Evolutionary conservation across 805 yeast genomes (phyloP).

Genomic region (Kazachstania taianensis): DNA sequence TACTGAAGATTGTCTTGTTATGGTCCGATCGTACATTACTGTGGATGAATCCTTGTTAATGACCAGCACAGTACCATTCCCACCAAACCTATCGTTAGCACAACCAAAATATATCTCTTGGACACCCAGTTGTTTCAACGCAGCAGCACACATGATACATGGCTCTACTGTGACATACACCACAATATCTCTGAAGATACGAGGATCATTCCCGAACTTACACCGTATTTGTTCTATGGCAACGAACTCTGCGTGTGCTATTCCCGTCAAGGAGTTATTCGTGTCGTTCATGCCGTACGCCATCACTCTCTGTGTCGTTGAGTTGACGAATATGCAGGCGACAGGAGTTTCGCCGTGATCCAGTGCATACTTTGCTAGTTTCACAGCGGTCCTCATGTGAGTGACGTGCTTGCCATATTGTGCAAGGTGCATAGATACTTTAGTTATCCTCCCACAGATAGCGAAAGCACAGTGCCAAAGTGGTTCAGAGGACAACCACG

Average conservation of each 20-base stretch:
- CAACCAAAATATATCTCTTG: constrained; percentile 78
- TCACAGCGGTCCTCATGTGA: constrained; percentile 44
- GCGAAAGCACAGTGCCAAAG: too few relatives aligned
- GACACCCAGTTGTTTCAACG: constrained; percentile 71
- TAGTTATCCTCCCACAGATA: too few relatives aligned
- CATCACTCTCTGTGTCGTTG: constrained; percentile 37
- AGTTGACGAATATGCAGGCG: constrained; percentile 60
- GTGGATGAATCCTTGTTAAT: constrained; percentile 40
- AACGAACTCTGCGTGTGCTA: constrained; percentile 85
- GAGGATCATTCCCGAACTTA: constrained; percentile 18
- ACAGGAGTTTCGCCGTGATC: constrained; percentile 72
- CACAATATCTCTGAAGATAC: constrained; percentile 43
- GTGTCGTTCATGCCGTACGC: constrained; percentile 82
- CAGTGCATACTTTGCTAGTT: constrained; percentile 56
- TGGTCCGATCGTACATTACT: not conserved
- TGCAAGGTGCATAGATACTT: too few relatives aligned
- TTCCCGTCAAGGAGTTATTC: constrained; percentile 74
- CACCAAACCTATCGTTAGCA: constrained; percentile 92
- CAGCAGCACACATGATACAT: constrained; percentile 95
- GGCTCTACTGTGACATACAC: constrained; percentile 96
- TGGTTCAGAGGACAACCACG: too few relatives aligned
- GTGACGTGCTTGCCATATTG: too few relatives aligned
- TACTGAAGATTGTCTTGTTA: constrained; percentile 29
- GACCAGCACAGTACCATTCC: constrained; percentile 78
- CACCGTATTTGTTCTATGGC: constrained; percentile 52